A percentile compares a stretch with the other conserved stretches of the same genome.
Conservation (phyloP, 495 filamentous ascomycete species). For the Penicillium macrosclerotiorum region DNA sequence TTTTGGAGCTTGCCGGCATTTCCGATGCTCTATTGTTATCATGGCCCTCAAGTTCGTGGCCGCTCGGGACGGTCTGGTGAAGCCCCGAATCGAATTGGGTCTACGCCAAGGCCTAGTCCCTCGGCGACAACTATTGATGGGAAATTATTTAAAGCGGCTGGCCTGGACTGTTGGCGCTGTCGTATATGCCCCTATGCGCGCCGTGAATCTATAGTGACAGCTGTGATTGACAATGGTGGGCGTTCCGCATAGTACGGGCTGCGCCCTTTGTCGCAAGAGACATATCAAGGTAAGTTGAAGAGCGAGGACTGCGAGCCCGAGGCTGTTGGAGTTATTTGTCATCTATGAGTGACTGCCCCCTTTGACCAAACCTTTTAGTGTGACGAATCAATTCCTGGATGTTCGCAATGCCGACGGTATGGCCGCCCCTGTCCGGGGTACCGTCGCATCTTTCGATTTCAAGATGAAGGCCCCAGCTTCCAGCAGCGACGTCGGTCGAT, state of each 20-base stretch:
- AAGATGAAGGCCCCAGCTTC: constrained; percentile 36
- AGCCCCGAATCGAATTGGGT: no score
- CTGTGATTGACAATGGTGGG: constrained; percentile 30
- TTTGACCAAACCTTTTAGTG: no score
- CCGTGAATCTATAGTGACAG: constrained; percentile 12
- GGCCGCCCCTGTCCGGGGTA: constrained; percentile 39
- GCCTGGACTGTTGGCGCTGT: constrained; percentile 3
- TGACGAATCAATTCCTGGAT: constrained; percentile 33
- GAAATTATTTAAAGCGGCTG: no score
- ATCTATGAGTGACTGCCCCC: no score
- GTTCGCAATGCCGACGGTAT: constrained; percentile 35
- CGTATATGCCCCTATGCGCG: background rate
- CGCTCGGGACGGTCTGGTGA: no score
- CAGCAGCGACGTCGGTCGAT: constrained; percentile 24
- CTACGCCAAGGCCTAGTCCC: no score
- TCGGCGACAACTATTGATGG: no score
- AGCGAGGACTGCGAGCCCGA: background rate
- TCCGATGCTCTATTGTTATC: no score
- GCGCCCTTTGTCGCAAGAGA: constrained; percentile 35
- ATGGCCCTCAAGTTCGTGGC: no score
- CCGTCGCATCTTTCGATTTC: constrained; percentile 33
- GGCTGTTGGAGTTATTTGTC: background rate
- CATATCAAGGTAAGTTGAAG: constrained; percentile 31
- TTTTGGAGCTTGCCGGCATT: no score
- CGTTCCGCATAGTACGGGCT: constrained; percentile 39